Percentiles rank a stretch among this genome's conserved stretches.
phyloP scores from a whole-genome alignment of 2,329 filamentous ascomycete species.

The Ascochyta clinopodiicola region DNA sequence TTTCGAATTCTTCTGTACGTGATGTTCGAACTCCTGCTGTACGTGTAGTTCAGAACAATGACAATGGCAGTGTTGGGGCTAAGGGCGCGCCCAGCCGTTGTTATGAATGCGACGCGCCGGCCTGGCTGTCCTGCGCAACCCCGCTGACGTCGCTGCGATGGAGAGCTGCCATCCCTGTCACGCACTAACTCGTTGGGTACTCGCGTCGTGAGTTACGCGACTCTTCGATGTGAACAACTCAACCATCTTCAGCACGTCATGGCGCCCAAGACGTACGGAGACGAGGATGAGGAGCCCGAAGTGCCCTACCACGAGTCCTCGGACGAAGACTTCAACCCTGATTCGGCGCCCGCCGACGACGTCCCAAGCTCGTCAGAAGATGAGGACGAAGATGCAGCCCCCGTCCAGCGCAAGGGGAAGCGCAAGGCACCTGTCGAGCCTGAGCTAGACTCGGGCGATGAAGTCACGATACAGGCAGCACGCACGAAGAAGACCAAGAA shows the following conservation, averaged over 20 bases:
- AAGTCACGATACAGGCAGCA: conserved; percentile 69
- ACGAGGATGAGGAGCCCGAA: conserved; percentile 39
- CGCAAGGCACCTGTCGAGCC: conserved; percentile 41
- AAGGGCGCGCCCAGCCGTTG: conserved; percentile 22
- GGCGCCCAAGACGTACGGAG: conserved; percentile 38
- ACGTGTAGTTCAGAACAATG: conserved; percentile 6
- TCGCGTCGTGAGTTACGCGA: conserved; percentile 23
- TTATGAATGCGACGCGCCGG: conserved; percentile 36
- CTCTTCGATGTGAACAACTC: not conserved
- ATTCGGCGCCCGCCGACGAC: conserved; percentile 58
- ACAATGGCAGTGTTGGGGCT: not conserved
- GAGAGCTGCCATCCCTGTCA: conserved; percentile 15
- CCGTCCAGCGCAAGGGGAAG: conserved; percentile 36
- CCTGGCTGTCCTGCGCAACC: conserved; percentile 16
- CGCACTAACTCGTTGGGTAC: conserved; percentile 17
- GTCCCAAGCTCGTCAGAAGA: conserved; percentile 59
- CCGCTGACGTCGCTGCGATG: conserved; percentile 33
- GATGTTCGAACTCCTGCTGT: too few relatives aligned
- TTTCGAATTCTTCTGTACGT: not conserved
- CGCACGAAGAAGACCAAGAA: conserved; percentile 59
- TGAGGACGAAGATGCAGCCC: conserved; percentile 37
- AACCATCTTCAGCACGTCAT: conserved; percentile 20
- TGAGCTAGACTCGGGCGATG: conserved; percentile 68
- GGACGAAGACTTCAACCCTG: conserved; percentile 76
- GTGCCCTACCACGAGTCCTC: conserved; percentile 68